Base-by-base conservation (phyloP, 1,284 basidiomycete genomes). In the Sanghuangporus weigelae region DNA sequence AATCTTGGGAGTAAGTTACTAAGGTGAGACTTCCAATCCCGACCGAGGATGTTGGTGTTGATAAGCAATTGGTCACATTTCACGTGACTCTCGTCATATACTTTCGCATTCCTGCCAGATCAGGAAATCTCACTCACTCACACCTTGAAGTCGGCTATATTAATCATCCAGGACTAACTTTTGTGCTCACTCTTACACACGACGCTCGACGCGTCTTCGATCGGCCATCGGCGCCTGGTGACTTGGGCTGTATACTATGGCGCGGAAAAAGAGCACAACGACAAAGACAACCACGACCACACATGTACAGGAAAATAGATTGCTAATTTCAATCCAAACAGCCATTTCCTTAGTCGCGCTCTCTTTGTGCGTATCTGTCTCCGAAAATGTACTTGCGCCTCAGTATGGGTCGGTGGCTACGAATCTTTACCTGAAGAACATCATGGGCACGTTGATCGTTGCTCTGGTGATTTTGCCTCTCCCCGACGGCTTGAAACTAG, bases 331-430 rank as follows among this genome's bases (percentile, higher is more conserved):
- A 36, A 21, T 59, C 26, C 62, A 59, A 23, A 31, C 49, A 21
- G 57, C 26, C 38, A 26, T 50, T 23, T 58, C 56, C 14, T n/a
- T 63, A 8, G 21, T 55, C 39, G 21, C 62, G 14, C 57, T 63
- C n/a, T 58, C 62, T 51, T 53, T 59, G 23, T 26, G 42, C 12
- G 40, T 64, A 19, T 59, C 53, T 49, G 54, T 53, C 19, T 40
- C 48, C 26, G 23, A 60, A 40, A 54, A 49, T 19, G 57, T 49
- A 3, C 48, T 65, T 7, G 42, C 48, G 7, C 64, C 64, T 7
- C 40, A 62, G 7, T 65, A 58, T 39, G 64, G 64, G 36, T 50
- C 48, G 19, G 60, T 65, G 7, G 64, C 64, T n/a, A 59, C 64
- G 50, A 65, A 58, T 31, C 46, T 62, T 23, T 59, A 62, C 44